Evolutionary conservation across 2,329 filamentous ascomycete species (phyloP), one percentile per base, ranked within the genome.

Genomic region (Phoma herbarum): DNA sequence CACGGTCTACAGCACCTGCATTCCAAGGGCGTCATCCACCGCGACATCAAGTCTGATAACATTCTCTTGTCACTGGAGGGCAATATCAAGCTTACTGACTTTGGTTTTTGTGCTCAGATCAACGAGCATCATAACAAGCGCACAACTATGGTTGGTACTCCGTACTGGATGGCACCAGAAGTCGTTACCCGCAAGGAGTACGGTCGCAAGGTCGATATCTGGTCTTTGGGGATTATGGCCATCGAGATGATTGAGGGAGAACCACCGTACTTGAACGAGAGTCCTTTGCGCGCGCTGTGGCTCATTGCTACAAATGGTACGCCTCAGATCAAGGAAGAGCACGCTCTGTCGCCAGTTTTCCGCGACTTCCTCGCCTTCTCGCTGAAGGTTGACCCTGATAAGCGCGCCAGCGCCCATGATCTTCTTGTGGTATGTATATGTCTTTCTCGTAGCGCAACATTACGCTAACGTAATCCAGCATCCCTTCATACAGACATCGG

Each of bases 231-330:
- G 59, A 99, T 99, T 80, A 98, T 99, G 95, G 93, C 95, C 8
- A 98, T 99, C 72, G 95, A 99, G 79, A 99, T 99, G 95, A 97
- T 99, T 65, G 95, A 98, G 80, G 95, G 94, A 75, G 95, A 98
- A 77, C 95, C 95, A 12, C 95, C 95, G 23, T 99, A 98, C 75
- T 84, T 99, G 59, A 98, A 93, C 37, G 95, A 99, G 77, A 96
- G 92, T 35, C 95, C 95, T 5, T 84, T 99, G 23, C 88, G 94
- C 60, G 95, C 95, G 1, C 84, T 99, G 35, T 99, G 95, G 84
- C 81, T 99, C 69, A 99, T 99, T 76, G 95, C 95, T 52, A 98
- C 95, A 31, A 97, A 97, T 73, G 95, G 95, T 46, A 98, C 95
- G 16, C 95, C 95, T 2, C 85, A 89, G 52, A 96, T 99, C 80